A percentile compares a stretch with the other conserved stretches of the same genome.
Evolutionary conservation across 495 filamentous ascomycete genomes (phyloP).

Genomic region (Elasticomyces elasticus): DNA sequence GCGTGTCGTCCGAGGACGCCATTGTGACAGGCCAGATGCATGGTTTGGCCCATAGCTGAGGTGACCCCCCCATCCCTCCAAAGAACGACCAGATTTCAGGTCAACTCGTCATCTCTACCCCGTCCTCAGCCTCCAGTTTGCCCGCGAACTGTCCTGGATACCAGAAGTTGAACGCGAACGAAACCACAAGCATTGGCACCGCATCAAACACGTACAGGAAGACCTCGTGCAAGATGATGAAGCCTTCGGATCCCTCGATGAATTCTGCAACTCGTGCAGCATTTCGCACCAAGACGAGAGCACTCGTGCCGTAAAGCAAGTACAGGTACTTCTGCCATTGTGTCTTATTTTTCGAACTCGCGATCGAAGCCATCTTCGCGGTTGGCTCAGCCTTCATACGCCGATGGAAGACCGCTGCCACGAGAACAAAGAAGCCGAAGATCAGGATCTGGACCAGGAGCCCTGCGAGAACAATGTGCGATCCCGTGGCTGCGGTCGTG

Average conservation of each 20-base stretch:
- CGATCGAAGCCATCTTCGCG: too few species aligned
- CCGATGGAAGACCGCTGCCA: constrained; percentile 33
- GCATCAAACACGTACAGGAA: constrained; percentile 58
- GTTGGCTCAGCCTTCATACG: constrained; percentile 17
- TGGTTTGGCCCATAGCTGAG: too few species aligned
- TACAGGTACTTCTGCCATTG: constrained; percentile 44
- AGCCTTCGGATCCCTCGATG: constrained; percentile 43
- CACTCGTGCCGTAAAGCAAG: constrained; percentile 43
- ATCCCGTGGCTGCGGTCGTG: constrained; percentile 4
- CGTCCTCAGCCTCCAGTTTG: too few species aligned
- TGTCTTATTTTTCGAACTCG: not conserved
- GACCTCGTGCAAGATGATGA: constrained; percentile 44
- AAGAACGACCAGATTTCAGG: too few species aligned
- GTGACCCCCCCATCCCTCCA: too few species aligned
- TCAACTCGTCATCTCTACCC: too few species aligned
- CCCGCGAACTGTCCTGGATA: too few species aligned
- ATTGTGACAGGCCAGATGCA: too few species aligned
- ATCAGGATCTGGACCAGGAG: constrained; percentile 36
- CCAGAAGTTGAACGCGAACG: too few species aligned
- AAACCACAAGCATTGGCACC: constrained; percentile 51
- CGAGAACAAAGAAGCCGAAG: constrained; percentile 37
- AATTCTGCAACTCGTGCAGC: constrained; percentile 57
- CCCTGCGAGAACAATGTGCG: constrained; percentile 32
- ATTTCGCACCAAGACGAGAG: constrained; percentile 50
- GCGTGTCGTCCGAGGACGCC: too few species aligned